Conservation (phyloP, 2,329 filamentous ascomycete genomes). For the Talaromyces pinophilus region DNA sequence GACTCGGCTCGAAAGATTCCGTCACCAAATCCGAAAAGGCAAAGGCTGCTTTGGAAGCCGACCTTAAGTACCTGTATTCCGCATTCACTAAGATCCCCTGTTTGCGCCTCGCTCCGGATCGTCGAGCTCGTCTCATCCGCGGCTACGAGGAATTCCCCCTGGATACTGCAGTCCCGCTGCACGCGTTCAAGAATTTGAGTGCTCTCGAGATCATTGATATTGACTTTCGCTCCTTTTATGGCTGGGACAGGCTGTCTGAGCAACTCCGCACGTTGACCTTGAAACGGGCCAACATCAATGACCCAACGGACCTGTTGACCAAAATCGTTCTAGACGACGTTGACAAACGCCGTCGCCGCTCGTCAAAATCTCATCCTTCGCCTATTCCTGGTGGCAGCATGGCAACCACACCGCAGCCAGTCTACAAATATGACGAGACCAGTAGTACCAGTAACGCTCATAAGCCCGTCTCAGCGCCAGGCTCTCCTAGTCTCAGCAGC, state of each 20-base stretch:
- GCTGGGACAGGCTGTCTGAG: slow-evolving; percentile 92
- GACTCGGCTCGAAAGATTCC: slow-evolving; percentile 76
- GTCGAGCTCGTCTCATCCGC: slow-evolving; percentile 82
- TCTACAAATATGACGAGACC: slow-evolving; percentile 66
- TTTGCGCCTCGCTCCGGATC: slow-evolving; percentile 85
- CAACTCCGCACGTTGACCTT: slow-evolving; percentile 86
- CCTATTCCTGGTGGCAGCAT: slow-evolving; percentile 68
- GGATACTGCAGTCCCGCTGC: slow-evolving; percentile 93
- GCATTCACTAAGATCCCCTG: slow-evolving; percentile 98
- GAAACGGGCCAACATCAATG: slow-evolving; percentile 83
- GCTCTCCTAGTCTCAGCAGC: slow-evolving; percentile 58
- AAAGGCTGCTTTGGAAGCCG: slow-evolving; percentile 78
- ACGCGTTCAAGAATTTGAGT: slow-evolving; percentile 95
- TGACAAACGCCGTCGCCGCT: slow-evolving; percentile 84
- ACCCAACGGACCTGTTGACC: slow-evolving; percentile 84
- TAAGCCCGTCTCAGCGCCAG: slow-evolving; percentile 68
- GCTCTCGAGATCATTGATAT: slow-evolving; percentile 92
- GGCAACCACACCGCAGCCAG: slow-evolving; percentile 58
- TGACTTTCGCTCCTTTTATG: slow-evolving; percentile 95
- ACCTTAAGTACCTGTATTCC: slow-evolving; percentile 95
- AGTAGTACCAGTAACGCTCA: slow-evolving; percentile 13
- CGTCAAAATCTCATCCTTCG: slow-evolving; percentile 80
- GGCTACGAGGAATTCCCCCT: slow-evolving; percentile 98
- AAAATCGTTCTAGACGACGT: slow-evolving; percentile 96
- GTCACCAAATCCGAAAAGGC: slow-evolving; percentile 85